Evolutionary conservation across 1,284 basidiomycete species (phyloP).

Genomic region (Rhodotorula sp.): DNA sequence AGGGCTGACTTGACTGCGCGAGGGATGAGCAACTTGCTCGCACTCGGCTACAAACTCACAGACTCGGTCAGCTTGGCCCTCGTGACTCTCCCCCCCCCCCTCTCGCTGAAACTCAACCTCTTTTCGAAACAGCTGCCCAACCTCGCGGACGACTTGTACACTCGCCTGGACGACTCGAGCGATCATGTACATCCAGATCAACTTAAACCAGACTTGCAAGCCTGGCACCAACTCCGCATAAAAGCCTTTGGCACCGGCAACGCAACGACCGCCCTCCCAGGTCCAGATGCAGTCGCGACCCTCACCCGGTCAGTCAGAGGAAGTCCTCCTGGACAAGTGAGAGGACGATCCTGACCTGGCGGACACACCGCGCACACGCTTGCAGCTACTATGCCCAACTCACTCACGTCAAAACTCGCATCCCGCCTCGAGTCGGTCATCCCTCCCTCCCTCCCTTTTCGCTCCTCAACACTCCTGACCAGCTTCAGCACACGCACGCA

Average conservation of each 20-base stretch:
- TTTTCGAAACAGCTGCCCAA: background rate
- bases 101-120: background rate
- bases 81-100: no score
- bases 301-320: background rate
- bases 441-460: no score
- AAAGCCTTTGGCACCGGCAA: background rate
- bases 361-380: background rate
- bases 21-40: conserved; percentile 22
- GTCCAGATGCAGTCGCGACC: background rate
- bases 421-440: conserved; percentile 64
- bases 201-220: background rate
- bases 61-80: background rate
- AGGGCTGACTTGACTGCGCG: no score
- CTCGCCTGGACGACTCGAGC: background rate
- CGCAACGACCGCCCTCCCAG: background rate
- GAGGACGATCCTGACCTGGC: background rate
- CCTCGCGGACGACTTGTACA: background rate
- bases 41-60: conserved; percentile 23
- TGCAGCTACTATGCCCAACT: conserved; percentile 42
- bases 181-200: conserved; percentile 5
- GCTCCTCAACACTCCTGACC: background rate
- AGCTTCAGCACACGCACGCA: background rate
- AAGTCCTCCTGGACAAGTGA: rapidly evolving
- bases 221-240: background rate
- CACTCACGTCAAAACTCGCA: conserved; percentile 80